A percentile compares a stretch with the other conserved stretches of the same genome.
Evolutionary conservation across 2,329 filamentous ascomycete genomes (phyloP).

Genomic region (Magnaporthales sp.): DNA sequence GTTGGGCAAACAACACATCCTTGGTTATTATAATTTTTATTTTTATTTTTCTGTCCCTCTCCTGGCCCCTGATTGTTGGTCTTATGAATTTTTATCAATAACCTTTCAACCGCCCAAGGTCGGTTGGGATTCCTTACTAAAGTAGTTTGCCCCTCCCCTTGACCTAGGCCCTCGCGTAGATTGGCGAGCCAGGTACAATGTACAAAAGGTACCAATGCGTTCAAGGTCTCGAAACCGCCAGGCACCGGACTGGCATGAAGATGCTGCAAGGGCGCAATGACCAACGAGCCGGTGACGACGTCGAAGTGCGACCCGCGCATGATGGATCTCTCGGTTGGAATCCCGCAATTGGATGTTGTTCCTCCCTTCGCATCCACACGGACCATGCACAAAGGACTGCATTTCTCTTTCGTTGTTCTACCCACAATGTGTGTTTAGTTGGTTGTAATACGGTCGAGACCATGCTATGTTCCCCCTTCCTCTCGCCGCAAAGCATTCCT

Average conservation of each 20-base stretch:
- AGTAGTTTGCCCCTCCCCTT: neutral
- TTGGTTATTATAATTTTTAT: neutral
- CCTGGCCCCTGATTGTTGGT: constrained; percentile 10
- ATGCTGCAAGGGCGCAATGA: neutral
- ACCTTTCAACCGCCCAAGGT: neutral
- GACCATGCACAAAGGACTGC: neutral
- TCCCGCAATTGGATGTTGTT: neutral
- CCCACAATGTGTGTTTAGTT: neutral
- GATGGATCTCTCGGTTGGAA: neutral
- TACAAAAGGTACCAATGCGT: neutral
- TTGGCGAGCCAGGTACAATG: neutral
- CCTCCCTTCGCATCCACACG: neutral
- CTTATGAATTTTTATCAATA: neutral
- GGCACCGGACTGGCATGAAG: neutral
- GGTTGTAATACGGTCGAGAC: neutral
- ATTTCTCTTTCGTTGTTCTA: neutral
- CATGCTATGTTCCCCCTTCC: too few species aligned
- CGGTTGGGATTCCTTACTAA: neutral
- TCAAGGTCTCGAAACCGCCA: neutral
- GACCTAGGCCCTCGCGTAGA: neutral
- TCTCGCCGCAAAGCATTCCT: neutral
- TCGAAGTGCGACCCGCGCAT: neutral
- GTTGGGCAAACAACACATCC: neutral
- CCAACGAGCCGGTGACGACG: neutral
- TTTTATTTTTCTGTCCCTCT: constrained; percentile 12